Evolutionary conservation across 352 stramenopile genomes (phyloP).

Genomic region (Phytophthora foliorum): DNA sequence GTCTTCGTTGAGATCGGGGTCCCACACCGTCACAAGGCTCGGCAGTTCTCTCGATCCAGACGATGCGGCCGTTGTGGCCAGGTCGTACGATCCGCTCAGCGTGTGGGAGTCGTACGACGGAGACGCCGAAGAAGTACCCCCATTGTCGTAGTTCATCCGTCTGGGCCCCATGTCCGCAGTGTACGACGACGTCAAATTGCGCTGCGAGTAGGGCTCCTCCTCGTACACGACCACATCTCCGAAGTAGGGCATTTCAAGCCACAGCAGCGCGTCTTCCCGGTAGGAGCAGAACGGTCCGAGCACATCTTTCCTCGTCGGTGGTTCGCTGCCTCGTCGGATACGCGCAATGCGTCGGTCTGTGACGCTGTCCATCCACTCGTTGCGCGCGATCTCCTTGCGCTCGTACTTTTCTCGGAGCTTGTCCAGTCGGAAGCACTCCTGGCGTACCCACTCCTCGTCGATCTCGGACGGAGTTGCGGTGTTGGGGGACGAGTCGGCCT

Average conservation of each 20-base stretch:
- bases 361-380: constrained; percentile 94
- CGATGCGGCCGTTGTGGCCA: constrained; percentile 33
- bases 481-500: constrained; percentile 74
- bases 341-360: constrained; percentile 87
- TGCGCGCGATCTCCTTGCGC: constrained; percentile 84
- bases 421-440: constrained; percentile 87
- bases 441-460: constrained; percentile 73
- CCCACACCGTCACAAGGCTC: constrained; percentile 83
- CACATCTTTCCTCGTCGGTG: constrained; percentile 70
- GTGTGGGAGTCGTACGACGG: constrained; percentile 54
- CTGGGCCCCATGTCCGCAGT: constrained; percentile 52
- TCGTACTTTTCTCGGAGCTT: constrained; percentile 92
- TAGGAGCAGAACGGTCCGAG: constrained; percentile 86
- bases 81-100: constrained; percentile 61
- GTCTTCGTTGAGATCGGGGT: constrained; percentile 89
- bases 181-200: constrained; percentile 66
- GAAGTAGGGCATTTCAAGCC: constrained; percentile 94
- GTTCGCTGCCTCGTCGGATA: constrained; percentile 84
- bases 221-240: constrained; percentile 93
- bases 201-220: constrained; percentile 91
- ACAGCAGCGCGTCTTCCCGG: constrained; percentile 82
- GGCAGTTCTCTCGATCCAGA: constrained; percentile 46
- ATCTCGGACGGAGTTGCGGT: constrained; percentile 79
- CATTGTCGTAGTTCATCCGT: constrained; percentile 49
- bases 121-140: constrained; percentile 25